Base-by-base conservation (phyloP, 306 rosid genomes). In the Dalbergia cultrata region DNA sequence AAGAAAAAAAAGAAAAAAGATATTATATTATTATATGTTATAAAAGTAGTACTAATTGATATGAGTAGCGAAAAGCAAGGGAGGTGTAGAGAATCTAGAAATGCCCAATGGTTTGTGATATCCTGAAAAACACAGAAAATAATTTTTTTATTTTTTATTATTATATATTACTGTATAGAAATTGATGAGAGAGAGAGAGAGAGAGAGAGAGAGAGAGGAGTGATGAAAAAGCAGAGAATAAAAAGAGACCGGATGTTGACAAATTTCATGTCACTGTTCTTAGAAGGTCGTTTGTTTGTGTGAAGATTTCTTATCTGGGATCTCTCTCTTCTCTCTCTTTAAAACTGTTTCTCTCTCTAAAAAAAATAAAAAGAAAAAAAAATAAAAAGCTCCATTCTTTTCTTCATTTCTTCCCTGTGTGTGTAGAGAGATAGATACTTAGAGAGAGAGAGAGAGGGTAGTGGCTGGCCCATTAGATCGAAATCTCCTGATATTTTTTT, bases 241-340 rank as follows among this genome's bases (percentile, higher is more conserved):
- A 88, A 93, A 93, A 88, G 95, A 93, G 97, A 95, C 94, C 97
- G 93, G 97, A 93, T 91, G 93, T 93, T 89, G 99, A 95, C 99
- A 95, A 93, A 95, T 91, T 88, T 91, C 91, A 88, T 91, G 99
- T 95, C 98, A 91, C 94, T 95, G 97, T 95, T 93, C 96, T 90
- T 88, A 86, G 97, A 95, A 93, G 93, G 91, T 95, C 97, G 93
- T 93, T 93, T 92, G 97, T 93, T 91, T 87, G 90, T 84, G 92
- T 81, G 95, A 81, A 93, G 94, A 93, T 90, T 93, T 95, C 98
- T 93, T 91, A 91, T 93, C 97, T 91, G 96, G 98, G 97, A 93
- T 93, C 92, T 91, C 91, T 92, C 85, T 81, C 82, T 75, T 81
- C 82, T 76, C 52, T 89, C 90, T 90, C 68, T 67, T 31, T 54